Percentiles rank a stretch among this genome's conserved stretches.
phyloP scores from a whole-genome alignment of 306 rosid genomes.

The Castanea mollissima region DNA sequence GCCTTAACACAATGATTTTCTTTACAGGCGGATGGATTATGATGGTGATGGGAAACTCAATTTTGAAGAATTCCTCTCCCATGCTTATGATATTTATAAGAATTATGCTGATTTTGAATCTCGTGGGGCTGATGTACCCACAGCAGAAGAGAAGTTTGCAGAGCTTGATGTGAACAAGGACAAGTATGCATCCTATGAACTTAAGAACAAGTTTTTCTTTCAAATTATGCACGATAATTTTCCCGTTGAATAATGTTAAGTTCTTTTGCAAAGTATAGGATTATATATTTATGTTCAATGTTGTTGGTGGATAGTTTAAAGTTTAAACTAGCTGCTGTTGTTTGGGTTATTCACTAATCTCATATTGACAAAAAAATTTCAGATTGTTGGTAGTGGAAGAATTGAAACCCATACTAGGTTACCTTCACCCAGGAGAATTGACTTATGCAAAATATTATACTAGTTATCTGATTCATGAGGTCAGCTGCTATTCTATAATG shows the following conservation, averaged over 20 bases:
- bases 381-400: constrained; percentile 65
- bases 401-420: constrained; percentile 51
- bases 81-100: constrained; percentile 41
- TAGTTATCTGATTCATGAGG: constrained; percentile 59
- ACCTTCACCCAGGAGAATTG: constrained; percentile 72
- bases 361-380: neutral
- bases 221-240: neutral
- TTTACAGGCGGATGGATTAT: constrained; percentile 52
- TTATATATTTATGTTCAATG: neutral
- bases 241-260: neutral
- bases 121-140: constrained; percentile 27
- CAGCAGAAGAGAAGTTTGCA: constrained; percentile 40
- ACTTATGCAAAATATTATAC: constrained; percentile 60
- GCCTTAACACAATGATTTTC: neutral
- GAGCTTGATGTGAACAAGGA: constrained; percentile 70
- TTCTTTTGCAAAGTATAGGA: neutral
- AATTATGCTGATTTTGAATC: constrained; percentile 54
- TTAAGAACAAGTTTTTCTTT: neutral
- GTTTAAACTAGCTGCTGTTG: neutral
- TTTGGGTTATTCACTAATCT: neutral
- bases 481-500: constrained; percentile 5
- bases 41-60: constrained; percentile 58
- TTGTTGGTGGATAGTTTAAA: neutral
- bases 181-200: constrained; percentile 32
- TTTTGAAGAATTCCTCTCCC: constrained; percentile 48